Evolutionary conservation across 495 filamentous ascomycete genomes (phyloP).

Genomic region (Cladorrhinum samala): DNA sequence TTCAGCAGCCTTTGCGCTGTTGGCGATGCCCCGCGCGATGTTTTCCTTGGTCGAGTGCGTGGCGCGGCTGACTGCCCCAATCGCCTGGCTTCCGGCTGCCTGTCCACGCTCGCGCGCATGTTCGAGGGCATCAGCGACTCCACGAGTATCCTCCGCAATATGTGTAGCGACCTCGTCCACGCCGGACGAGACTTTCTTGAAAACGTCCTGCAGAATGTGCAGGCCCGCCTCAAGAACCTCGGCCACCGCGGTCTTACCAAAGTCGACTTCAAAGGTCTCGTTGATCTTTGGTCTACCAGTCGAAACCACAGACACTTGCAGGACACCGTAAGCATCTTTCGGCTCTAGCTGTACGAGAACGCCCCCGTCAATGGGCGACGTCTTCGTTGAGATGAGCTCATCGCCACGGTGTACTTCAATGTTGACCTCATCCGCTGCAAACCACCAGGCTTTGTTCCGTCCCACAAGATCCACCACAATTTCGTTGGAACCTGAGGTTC

Average conservation of each 20-base stretch:
- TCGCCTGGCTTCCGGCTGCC: slow-evolving; percentile 14
- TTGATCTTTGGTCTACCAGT: slow-evolving; percentile 39
- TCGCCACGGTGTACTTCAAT: slow-evolving; percentile 39
- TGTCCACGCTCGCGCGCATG: slow-evolving; percentile 24
- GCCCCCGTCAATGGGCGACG: slow-evolving; percentile 38
- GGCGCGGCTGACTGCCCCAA: slow-evolving; percentile 19
- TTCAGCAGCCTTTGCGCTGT: slow-evolving; percentile 18
- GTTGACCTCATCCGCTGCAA: slow-evolving; percentile 36
- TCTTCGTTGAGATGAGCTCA: slow-evolving; percentile 32
- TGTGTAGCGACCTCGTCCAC: slow-evolving; percentile 28
- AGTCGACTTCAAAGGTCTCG: slow-evolving; percentile 40
- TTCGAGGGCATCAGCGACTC: slow-evolving; percentile 25
- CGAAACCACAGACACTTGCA: slow-evolving; percentile 40
- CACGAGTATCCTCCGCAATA: slow-evolving; percentile 29
- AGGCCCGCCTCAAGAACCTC: slow-evolving; percentile 34
- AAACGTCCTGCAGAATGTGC: slow-evolving; percentile 31
- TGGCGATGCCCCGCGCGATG: slow-evolving; percentile 16
- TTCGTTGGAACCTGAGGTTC: slow-evolving; percentile 30
- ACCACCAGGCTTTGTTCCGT: slow-evolving; percentile 33
- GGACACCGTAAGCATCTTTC: slow-evolving; percentile 35
- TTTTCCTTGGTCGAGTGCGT: slow-evolving; percentile 17
- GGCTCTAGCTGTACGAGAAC: slow-evolving; percentile 36
- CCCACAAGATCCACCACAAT: slow-evolving; percentile 35
- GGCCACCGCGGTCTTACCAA: slow-evolving; percentile 32
- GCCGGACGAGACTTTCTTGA: slow-evolving; percentile 28